Evolutionary conservation across 2,329 filamentous ascomycete genomes (phyloP).

Genomic region (Fusarium agapanthi): DNA sequence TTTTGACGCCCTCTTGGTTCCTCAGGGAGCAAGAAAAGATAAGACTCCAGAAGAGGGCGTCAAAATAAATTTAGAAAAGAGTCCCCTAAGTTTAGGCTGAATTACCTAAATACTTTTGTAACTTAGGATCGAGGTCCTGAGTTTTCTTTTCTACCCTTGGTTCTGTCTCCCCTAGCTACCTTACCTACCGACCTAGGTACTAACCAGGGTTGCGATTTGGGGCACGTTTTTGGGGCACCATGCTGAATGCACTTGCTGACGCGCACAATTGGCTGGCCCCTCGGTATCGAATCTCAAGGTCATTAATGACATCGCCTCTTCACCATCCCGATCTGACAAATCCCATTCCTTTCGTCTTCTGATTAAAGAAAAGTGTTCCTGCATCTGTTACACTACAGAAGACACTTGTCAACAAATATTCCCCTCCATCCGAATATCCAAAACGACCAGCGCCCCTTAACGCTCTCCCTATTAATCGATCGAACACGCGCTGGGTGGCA

Average conservation of each 20-base stretch:
- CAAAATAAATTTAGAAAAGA: too few species aligned
- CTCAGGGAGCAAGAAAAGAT: too few species aligned
- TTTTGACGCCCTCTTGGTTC: too few species aligned
- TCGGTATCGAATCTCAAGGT: constrained; percentile 26
- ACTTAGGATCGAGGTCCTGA: too few species aligned
- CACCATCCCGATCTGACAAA: constrained; percentile 5
- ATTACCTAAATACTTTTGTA: too few species aligned
- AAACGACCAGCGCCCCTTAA: constrained; percentile 9
- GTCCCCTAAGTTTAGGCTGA: neutral
- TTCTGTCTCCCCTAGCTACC: neutral
- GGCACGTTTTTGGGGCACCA: constrained; percentile 28
- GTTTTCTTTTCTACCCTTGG: too few species aligned
- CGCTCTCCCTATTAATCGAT: constrained; percentile 10
- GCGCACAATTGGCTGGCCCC: constrained; percentile 39
- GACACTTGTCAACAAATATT: neutral
- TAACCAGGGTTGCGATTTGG: constrained; percentile 13
- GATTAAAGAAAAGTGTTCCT: neutral
- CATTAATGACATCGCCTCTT: constrained; percentile 23
- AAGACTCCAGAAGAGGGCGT: too few species aligned
- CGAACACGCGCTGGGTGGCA: constrained; percentile 35
- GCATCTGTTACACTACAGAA: neutral
- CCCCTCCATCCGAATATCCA: neutral
- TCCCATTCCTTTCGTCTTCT: constrained; percentile 2
- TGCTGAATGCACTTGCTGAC: constrained; percentile 33
- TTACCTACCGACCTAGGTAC: too few species aligned